Percentiles rank a stretch among this genome's conserved stretches.
phyloP scores from a whole-genome alignment of 139 green algal species.

The Auxenochlorella pyrenoidosa region DNA sequence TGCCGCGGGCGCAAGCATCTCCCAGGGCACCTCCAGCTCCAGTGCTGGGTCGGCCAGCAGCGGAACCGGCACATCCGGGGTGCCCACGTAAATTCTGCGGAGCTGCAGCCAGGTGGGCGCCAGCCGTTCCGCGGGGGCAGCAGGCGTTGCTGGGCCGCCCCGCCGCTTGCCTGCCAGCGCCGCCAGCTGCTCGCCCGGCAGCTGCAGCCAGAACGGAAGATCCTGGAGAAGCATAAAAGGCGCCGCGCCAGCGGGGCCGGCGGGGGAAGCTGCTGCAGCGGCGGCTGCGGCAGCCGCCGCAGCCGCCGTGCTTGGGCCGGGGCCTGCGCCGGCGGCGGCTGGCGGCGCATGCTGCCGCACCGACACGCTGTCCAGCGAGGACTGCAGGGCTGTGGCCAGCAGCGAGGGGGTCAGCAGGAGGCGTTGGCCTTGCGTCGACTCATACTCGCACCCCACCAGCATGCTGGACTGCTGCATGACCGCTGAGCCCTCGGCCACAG shows the following conservation, averaged over 20 bases:
- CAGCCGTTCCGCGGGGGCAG: not conserved
- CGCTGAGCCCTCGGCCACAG: not conserved
- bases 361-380: not conserved
- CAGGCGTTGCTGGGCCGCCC: not conserved
- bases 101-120: slow-evolving; percentile 14
- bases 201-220: slow-evolving; percentile 27
- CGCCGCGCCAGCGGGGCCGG: not conserved
- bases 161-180: slow-evolving; percentile 19
- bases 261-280: not conserved
- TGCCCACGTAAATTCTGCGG: not conserved
- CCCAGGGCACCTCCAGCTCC: not conserved
- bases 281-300: not conserved
- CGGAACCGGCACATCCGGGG: not conserved
- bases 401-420: slow-evolving; percentile 19
- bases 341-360: slow-evolving; percentile 14
- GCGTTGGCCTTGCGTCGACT: slow-evolving; percentile 11
- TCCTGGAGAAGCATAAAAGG: slow-evolving; percentile 13
- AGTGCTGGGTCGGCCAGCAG: slow-evolving; percentile 1
- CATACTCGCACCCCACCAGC: slow-evolving; percentile 19
- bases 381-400: not conserved
- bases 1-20: slow-evolving; percentile 2
- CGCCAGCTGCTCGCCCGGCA: slow-evolving; percentile 13
- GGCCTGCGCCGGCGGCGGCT: not conserved
- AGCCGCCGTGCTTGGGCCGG: not conserved
- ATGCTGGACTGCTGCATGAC: not conserved